Evolutionary conservation across 345 rosid species (phyloP).

Genomic region (Salix purpurea): DNA sequence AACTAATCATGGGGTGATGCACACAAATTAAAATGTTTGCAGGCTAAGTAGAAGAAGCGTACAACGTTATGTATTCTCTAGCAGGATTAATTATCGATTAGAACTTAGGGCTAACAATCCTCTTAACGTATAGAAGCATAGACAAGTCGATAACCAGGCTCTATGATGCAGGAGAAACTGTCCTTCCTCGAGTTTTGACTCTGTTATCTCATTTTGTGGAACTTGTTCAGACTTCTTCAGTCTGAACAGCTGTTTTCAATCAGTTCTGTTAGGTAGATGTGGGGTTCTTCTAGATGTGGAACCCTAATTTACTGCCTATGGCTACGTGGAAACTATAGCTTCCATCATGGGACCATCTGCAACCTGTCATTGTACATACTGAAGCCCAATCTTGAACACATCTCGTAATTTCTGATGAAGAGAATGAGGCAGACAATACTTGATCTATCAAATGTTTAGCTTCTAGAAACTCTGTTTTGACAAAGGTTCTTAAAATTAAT

Average conservation of each 20-base stretch:
- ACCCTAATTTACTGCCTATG: not conserved
- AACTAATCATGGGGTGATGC: too few relatives aligned
- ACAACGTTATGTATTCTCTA: not conserved
- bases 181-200: not conserved
- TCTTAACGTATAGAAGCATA: not conserved
- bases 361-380: conserved; percentile 1
- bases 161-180: not conserved
- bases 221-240: not conserved
- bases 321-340: not conserved
- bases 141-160: not conserved
- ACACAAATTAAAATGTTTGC: too few relatives aligned
- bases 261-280: not conserved
- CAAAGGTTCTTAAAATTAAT: too few relatives aligned
- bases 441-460: too few relatives aligned
- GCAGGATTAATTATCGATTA: not conserved
- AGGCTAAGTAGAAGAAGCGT: not conserved
- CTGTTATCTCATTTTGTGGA: not conserved
- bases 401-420: too few relatives aligned
- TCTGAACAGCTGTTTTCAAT: not conserved
- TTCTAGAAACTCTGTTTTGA: too few relatives aligned
- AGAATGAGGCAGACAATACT: too few relatives aligned
- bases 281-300: not conserved
- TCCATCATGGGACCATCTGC: not conserved
- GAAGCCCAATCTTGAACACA: not conserved
- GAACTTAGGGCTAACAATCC: not conserved